A percentile compares a stretch with the other conserved stretches of the same genome.
These are phyloP conservation scores for Uronychia setigera DNA, from an alignment of 73 alveolate species.

Conservation along the genomic window DNA sequence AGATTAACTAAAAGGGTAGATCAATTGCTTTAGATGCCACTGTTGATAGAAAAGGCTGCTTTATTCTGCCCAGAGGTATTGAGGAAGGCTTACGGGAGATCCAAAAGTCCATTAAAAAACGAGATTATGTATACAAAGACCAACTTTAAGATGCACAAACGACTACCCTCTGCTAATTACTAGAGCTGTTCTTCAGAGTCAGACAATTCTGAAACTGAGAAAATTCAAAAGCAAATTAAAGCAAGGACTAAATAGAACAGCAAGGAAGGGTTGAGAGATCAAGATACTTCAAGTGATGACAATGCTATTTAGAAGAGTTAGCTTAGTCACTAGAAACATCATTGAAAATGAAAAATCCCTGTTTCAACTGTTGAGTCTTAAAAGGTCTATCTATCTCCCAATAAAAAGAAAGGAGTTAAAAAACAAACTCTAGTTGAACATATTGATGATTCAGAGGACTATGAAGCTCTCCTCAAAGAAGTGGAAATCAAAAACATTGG, in stretches of 20 bases:
- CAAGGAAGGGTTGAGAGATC: background rate
- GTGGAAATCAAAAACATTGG: too few relatives aligned
- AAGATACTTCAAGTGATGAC: too few relatives aligned
- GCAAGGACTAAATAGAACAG: background rate
- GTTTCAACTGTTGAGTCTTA: background rate
- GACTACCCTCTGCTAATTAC: background rate
- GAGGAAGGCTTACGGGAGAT: background rate
- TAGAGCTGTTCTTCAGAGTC: too few relatives aligned
- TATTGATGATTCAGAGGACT: too few relatives aligned
- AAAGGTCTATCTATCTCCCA: background rate
- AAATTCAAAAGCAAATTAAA: background rate
- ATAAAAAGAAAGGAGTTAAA: background rate
- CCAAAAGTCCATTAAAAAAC: background rate
- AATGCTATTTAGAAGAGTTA: too few relatives aligned
- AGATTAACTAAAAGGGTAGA: background rate
- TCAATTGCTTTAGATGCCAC: background rate
- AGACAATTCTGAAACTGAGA: background rate
- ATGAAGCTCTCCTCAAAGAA: too few relatives aligned
- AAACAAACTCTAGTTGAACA: too few relatives aligned
- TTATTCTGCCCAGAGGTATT: background rate
- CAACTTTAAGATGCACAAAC: background rate
- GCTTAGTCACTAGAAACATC: too few relatives aligned
- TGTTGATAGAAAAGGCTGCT: background rate
- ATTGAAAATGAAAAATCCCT: too few relatives aligned
- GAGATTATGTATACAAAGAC: background rate